Evolutionary conservation across 306 rosid genomes (phyloP), one percentile per base, ranked within the genome.

Genomic region (Prunus davidiana): DNA sequence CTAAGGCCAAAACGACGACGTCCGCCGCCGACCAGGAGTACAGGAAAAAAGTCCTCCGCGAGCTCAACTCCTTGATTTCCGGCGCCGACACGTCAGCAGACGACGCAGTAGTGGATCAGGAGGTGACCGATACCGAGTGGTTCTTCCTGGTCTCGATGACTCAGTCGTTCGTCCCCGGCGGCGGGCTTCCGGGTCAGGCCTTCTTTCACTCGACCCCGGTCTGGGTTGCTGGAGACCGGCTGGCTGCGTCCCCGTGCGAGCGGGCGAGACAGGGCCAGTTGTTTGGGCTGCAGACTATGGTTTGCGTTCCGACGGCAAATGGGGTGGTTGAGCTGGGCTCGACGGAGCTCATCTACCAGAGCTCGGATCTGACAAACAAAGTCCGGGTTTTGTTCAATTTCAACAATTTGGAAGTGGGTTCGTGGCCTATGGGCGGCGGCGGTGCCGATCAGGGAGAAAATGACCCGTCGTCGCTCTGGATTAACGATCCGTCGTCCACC

Each of bases 121-220:
- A 92, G 61, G 97, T 92, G 3, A 95, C 99, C 6, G 98, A 95
- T 65, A 91, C 99, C 3, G 99, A 95, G 81, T 95, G 99, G 99
- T 92, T 92, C 89, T 95, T 90, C 52, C 82, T 95, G 2, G 85
- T 95, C 5, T 95, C 99, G 11, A 95, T 95, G 99, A 92, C 99
- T 0, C 99, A 95, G 73, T 87, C 90, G 3, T 95, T 95, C 49
- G 83, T 83, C 10, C 83, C 85, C 82, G 99, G 93, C 11, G 41
- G 72, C 2, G 97, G 96, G 3, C 63, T 95, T 3, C 93, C 98
- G 0, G 97, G 97, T 0, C 96, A 92, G 62, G 92, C 98, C 0
- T 88, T 88, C 28, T 74, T 81, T 67, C 77, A 64, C 11, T 86
- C 97, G 3, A n/a, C 13, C n/a, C 92, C 97, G 5, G 83, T 88